phyloP scores from a whole-genome alignment of 306 rosid genomes.

The Malus domestica region DNA sequence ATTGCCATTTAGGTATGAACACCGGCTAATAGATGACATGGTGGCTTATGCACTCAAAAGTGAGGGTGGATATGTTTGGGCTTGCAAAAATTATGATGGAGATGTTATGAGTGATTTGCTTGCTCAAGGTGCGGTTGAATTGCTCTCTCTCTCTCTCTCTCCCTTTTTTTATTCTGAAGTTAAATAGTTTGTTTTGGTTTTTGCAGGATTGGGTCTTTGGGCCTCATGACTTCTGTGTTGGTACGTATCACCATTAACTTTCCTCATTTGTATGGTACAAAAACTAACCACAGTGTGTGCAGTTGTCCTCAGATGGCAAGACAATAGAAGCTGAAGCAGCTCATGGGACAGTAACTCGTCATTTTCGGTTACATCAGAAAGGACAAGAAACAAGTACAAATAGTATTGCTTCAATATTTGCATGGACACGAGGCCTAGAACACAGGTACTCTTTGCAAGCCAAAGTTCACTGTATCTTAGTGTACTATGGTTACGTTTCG shows the following conservation, averaged over 20 bases:
- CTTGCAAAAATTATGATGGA: slow-evolving; percentile 98
- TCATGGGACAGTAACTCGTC: slow-evolving; percentile 97
- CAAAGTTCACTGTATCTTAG: not conserved
- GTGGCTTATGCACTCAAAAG: slow-evolving; percentile 92
- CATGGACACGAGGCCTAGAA: slow-evolving; percentile 93
- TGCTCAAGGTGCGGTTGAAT: slow-evolving; percentile 68
- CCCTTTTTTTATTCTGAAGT: not conserved
- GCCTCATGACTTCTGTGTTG: slow-evolving; percentile 95
- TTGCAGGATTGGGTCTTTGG: slow-evolving; percentile 93
- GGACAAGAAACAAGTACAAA: slow-evolving; percentile 98
- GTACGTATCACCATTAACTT: slow-evolving; percentile 32
- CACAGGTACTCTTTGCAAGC: slow-evolving; percentile 58
- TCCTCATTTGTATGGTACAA: slow-evolving; percentile 2
- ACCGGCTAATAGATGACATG: slow-evolving; percentile 98
- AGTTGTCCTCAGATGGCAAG: slow-evolving; percentile 95
- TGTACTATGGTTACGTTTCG: too few species aligned
- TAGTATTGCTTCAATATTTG: slow-evolving; percentile 97
- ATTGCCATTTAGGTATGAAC: slow-evolving; percentile 78
- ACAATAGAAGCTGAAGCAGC: slow-evolving; percentile 98
- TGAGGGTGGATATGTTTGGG: slow-evolving; percentile 99
- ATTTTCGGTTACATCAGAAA: slow-evolving; percentile 80
- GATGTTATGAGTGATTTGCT: slow-evolving; percentile 97
- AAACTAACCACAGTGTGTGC: slow-evolving; percentile 27
- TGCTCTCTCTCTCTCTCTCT: not conserved
- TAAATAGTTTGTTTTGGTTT: slow-evolving; percentile 16